Evolutionary conservation across 2,329 filamentous ascomycete genomes (phyloP).

Genomic region (Acrodontium crateriforme): DNA sequence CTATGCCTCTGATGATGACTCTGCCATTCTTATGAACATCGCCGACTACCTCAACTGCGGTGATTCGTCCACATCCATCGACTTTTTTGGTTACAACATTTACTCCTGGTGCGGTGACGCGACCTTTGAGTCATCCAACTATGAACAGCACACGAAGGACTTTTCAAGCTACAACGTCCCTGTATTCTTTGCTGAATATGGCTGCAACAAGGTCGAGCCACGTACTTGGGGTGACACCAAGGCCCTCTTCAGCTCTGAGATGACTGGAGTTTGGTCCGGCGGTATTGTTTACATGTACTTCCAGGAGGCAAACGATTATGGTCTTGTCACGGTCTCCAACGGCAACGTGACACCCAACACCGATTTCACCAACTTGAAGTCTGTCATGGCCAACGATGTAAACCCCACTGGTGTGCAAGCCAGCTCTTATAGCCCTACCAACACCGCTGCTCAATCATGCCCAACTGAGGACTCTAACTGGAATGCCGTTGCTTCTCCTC

Average conservation of each 20-base stretch:
- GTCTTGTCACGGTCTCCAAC: slow-evolving; percentile 49
- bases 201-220: slow-evolving; percentile 64
- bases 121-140: slow-evolving; percentile 62
- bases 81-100: slow-evolving; percentile 99
- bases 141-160: slow-evolving; percentile 68
- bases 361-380: slow-evolving; percentile 62
- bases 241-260: slow-evolving; percentile 64
- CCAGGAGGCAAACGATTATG: slow-evolving; percentile 81
- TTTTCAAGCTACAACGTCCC: slow-evolving; percentile 84
- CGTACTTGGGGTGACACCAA: slow-evolving; percentile 77
- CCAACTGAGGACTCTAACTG: slow-evolving; percentile 50
- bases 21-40: slow-evolving; percentile 64
- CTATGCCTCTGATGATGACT: slow-evolving; percentile 91
- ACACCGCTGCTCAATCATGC: slow-evolving; percentile 52
- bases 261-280: slow-evolving; percentile 81
- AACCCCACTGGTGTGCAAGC: slow-evolving; percentile 53
- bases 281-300: slow-evolving; percentile 99
- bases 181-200: slow-evolving; percentile 97
- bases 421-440: slow-evolving; percentile 57
- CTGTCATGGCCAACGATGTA: slow-evolving; percentile 53
- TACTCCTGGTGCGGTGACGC: slow-evolving; percentile 97
- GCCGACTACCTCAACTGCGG: slow-evolving; percentile 95
- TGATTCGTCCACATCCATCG: slow-evolving; percentile 51
- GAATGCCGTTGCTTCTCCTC: slow-evolving; percentile 49
- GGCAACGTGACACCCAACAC: slow-evolving; percentile 49